phyloP scores from a whole-genome alignment of 257 asterid species.

The Gynochthodes officinalis region DNA sequence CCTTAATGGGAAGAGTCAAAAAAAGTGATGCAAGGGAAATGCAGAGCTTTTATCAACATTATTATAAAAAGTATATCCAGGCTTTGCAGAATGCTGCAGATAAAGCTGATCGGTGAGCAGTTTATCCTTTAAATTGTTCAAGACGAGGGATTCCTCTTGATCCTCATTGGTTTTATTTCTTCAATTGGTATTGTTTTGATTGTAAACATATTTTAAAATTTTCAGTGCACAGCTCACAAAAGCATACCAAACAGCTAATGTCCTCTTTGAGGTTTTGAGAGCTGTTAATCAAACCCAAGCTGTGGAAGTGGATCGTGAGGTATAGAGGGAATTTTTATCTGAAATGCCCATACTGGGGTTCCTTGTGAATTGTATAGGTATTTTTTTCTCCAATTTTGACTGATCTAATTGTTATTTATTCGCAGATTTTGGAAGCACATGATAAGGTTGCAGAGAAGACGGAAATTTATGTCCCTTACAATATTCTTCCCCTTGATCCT shows the following conservation, averaged over 20 bases:
- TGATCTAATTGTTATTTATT: constrained; percentile 14
- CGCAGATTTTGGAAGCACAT: constrained; percentile 86
- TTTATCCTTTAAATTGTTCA: constrained; percentile 19
- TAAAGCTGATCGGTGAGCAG: constrained; percentile 90
- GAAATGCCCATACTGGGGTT: background rate
- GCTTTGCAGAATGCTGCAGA: constrained; percentile 99
- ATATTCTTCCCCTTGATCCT: constrained; percentile 96
- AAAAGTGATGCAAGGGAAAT: constrained; percentile 99
- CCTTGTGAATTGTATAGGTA: background rate
- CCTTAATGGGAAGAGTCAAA: constrained; percentile 93
- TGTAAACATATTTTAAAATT: constrained; percentile 26
- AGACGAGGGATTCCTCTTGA: background rate
- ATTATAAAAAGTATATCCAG: constrained; percentile 94
- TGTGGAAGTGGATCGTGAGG: constrained; percentile 99
- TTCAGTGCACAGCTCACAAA: constrained; percentile 95
- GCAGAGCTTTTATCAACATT: constrained; percentile 99
- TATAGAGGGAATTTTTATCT: too few species aligned
- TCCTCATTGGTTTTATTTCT: constrained; percentile 9
- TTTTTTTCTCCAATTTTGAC: constrained; percentile 19
- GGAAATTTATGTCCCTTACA: constrained; percentile 91
- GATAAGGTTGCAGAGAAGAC: constrained; percentile 98
- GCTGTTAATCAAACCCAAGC: constrained; percentile 96
- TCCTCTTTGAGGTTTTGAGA: constrained; percentile 96
- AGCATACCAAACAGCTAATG: constrained; percentile 98
- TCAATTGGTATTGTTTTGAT: constrained; percentile 6